Conservation (phyloP, 352 stramenopile genomes). For the Phytophthora pinifolia region DNA sequence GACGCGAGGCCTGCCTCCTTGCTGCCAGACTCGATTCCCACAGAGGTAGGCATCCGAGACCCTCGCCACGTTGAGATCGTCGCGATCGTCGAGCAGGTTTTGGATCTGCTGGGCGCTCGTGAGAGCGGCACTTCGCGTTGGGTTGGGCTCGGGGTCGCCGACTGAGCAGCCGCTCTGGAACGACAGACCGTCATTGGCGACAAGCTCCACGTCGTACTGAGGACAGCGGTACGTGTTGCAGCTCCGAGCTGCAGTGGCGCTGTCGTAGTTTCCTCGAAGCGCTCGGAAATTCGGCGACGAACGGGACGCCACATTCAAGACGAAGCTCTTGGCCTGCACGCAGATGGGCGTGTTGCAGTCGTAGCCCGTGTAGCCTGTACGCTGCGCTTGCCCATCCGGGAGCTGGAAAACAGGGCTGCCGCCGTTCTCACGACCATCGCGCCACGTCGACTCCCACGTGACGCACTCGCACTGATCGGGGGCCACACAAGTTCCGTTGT, state of each 20-base stretch:
- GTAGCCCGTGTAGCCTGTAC: constrained; percentile 95
- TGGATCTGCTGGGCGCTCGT: constrained; percentile 39
- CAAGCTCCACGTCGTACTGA: constrained; percentile 85
- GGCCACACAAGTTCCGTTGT: constrained; percentile 69
- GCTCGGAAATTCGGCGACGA: constrained; percentile 40
- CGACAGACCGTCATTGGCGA: constrained; percentile 90
- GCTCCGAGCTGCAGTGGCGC: constrained; percentile 24
- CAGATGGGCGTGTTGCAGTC: constrained; percentile 97
- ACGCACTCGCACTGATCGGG: constrained; percentile 89
- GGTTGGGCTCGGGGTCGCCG: constrained; percentile 62
- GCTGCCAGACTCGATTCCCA: constrained; percentile 86
- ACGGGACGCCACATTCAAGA: constrained; percentile 77
- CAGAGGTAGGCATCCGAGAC: constrained; percentile 79
- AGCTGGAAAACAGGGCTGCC: constrained; percentile 92
- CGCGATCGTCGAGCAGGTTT: constrained; percentile 56
- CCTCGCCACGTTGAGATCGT: constrained; percentile 59
- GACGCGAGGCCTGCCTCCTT: constrained; percentile 92
- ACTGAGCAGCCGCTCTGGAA: constrained; percentile 94
- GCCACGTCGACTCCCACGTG: constrained; percentile 90
- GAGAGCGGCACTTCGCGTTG: constrained; percentile 26
- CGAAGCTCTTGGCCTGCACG: constrained; percentile 89
- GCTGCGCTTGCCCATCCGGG: constrained; percentile 83
- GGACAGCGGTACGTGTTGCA: constrained; percentile 76
- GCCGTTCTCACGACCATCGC: constrained; percentile 88
- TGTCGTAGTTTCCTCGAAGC: constrained; percentile 60